Conservation (phyloP, 345 rosid species). For the Kandelia obovata region DNA sequence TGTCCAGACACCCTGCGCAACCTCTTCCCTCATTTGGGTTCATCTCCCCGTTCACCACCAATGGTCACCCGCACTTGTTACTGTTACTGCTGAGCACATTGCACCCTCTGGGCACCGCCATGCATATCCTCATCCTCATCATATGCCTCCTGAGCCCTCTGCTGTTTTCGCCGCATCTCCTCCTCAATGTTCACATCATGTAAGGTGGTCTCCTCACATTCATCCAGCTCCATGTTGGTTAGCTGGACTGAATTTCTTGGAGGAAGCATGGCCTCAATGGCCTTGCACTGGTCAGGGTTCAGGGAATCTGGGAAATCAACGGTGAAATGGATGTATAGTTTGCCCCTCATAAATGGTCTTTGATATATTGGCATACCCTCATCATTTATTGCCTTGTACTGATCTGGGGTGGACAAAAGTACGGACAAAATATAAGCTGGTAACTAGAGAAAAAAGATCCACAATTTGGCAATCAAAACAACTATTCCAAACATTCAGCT, state of each 20-base stretch:
- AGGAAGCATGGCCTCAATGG: conserved; percentile 49
- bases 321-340: conserved; percentile 51
- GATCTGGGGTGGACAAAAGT: conserved; percentile 14
- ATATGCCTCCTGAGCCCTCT: conserved; percentile 56
- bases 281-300: conserved; percentile 44
- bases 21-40: background rate
- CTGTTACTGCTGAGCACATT: conserved; percentile 67
- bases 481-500: no score
- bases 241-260: conserved; percentile 30
- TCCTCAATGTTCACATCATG: conserved; percentile 62
- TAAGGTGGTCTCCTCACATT: conserved; percentile 67
- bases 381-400: conserved; percentile 30
- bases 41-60: no score
- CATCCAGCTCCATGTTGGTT: conserved; percentile 60
- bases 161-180: conserved; percentile 48
- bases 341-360: conserved; percentile 70
- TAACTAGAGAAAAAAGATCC: background rate
- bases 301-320: conserved; percentile 62
- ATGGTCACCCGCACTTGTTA: background rate
- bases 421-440: background rate
- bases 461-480: background rate
- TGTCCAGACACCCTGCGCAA: background rate
- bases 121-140: conserved; percentile 61
- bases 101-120: conserved; percentile 60
- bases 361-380: conserved; percentile 36